phyloP scores from a whole-genome alignment of 2,329 filamentous ascomycete species.

The Pseudocercospora eumusae region DNA sequence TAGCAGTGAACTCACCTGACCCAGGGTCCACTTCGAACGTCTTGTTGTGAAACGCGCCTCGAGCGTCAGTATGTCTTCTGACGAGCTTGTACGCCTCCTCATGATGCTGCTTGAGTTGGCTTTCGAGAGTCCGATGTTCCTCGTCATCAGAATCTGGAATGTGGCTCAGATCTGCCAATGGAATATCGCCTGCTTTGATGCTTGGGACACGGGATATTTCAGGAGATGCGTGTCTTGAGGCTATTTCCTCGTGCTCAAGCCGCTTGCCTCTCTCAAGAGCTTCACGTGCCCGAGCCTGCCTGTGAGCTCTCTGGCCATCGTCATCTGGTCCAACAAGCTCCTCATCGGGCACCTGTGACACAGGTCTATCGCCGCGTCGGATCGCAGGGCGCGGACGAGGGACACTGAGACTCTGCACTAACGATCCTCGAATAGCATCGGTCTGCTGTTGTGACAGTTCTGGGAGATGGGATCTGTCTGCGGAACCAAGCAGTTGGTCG shows the following conservation, averaged over 20 bases:
- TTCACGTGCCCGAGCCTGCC: conserved; percentile 33
- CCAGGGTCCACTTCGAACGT: conserved; percentile 18
- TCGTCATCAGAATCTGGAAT: conserved; percentile 26
- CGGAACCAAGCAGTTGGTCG: conserved; percentile 22
- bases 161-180: conserved; percentile 33
- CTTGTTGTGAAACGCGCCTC: conserved; percentile 20
- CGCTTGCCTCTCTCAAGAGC: conserved; percentile 42
- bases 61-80: conserved; percentile 41
- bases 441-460: conserved; percentile 38
- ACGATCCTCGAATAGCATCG: conserved; percentile 34
- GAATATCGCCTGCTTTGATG: conserved; percentile 33
- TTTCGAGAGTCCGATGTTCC: conserved; percentile 21
- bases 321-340: conserved; percentile 33
- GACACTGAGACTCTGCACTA: conserved; percentile 28
- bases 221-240: conserved; percentile 37
- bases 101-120: conserved; percentile 34
- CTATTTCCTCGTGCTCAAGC: conserved; percentile 36
- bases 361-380: conserved; percentile 24
- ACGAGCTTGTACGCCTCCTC: conserved; percentile 50
- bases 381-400: conserved; percentile 38
- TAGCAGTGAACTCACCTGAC: not conserved
- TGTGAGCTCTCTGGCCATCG: conserved; percentile 26
- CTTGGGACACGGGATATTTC: conserved; percentile 16
- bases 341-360: conserved; percentile 19
- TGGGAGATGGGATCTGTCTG: conserved; percentile 35